These are phyloP conservation scores for Nymphaea thermarum DNA, from an alignment of 164 flowering plant genomes.

Conservation along the genomic window DNA sequence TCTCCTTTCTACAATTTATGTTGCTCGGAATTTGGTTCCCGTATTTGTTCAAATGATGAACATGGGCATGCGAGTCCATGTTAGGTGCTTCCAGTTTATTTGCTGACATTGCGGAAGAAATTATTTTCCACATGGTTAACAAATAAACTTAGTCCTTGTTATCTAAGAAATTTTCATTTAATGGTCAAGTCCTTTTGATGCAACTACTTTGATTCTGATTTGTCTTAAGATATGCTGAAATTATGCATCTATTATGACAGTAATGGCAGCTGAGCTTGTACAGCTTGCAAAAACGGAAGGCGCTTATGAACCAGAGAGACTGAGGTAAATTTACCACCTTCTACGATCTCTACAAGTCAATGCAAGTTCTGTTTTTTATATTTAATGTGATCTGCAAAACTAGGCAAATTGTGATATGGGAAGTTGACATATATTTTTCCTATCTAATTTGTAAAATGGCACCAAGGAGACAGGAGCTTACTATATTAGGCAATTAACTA, in stretches of 20 bases:
- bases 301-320: conserved; percentile 58
- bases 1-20: background rate
- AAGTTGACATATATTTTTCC: background rate
- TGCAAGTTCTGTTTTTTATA: background rate
- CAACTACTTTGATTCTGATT: background rate
- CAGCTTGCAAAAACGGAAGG: conserved; percentile 57
- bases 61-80: background rate
- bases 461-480: no score
- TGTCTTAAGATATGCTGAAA: background rate
- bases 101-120: no score
- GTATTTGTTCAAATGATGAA: background rate
- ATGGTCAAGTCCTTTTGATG: background rate
- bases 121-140: no score
- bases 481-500: no score
- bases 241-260: conserved; percentile 22
- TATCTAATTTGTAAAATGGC: background rate
- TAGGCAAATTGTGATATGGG: background rate
- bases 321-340: conserved; percentile 34
- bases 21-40: background rate
- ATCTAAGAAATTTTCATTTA: no score
- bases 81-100: no score
- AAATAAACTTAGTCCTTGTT: no score
- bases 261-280: conserved; percentile 98
- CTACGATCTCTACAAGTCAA: background rate
- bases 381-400: no score